Evolutionary conservation across 768 basidiomycete species (phyloP).

Genomic region (Calocybe cyanea): DNA sequence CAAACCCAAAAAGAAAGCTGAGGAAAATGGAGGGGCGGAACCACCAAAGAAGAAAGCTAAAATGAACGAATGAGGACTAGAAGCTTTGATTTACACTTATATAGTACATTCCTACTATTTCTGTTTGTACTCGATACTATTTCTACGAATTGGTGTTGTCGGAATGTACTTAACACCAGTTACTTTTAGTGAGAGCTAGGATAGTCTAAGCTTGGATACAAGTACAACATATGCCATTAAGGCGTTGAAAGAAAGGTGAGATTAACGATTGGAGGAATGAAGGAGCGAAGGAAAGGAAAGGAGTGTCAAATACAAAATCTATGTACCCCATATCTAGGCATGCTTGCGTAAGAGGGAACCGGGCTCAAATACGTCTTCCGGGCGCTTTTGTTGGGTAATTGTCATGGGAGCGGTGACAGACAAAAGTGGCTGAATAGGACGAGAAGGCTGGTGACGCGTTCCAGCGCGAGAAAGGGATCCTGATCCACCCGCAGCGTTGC

Average conservation of each 20-base stretch:
- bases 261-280: not conserved
- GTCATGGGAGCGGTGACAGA: slow-evolving; percentile 36
- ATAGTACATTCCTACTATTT: slow-evolving; percentile 9
- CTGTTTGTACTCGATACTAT: slow-evolving; percentile 14
- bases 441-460: slow-evolving; percentile 31
- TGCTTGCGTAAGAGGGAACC: slow-evolving; percentile 68
- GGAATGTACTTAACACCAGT: slow-evolving; percentile 1
- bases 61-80: slow-evolving; percentile 35
- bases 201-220: slow-evolving; percentile 7
- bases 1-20: slow-evolving; percentile 38
- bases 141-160: slow-evolving; percentile 5
- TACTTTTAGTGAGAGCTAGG: slow-evolving; percentile 4
- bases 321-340: slow-evolving; percentile 24
- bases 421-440: slow-evolving; percentile 26
- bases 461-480: slow-evolving; percentile 32
- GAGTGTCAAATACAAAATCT: slow-evolving; percentile 4
- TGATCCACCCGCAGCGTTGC: slow-evolving; percentile 21
- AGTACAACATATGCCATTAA: slow-evolving; percentile 10
- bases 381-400: slow-evolving; percentile 21
- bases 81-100: slow-evolving; percentile 4
- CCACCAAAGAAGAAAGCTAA: slow-evolving; percentile 79
- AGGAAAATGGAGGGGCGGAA: slow-evolving; percentile 38
- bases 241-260: too few species aligned
- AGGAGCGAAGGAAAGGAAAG: slow-evolving; percentile 1
- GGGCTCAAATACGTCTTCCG: slow-evolving; percentile 59